Conservation (phyloP, 2,329 filamentous ascomycete genomes). For the Phoma herbarum region DNA sequence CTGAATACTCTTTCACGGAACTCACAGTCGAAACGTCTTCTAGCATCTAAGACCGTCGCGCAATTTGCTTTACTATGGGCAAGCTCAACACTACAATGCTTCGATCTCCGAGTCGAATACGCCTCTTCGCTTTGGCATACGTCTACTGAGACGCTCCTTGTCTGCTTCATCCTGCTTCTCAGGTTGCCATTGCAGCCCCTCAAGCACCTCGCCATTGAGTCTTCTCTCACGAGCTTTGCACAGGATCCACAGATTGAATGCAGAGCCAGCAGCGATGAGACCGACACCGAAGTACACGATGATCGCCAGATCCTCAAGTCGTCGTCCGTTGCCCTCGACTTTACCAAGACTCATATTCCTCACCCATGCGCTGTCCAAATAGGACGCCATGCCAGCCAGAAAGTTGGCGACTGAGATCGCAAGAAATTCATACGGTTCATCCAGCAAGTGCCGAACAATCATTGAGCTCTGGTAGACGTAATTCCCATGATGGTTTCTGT, state of each 20-base stretch:
- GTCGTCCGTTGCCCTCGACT: neutral
- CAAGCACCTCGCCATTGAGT: neutral
- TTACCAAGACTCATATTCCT: neutral
- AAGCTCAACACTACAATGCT: neutral
- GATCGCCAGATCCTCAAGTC: neutral
- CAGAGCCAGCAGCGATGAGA: neutral
- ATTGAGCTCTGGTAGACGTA: neutral
- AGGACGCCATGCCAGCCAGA: neutral
- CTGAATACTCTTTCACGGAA: too few species aligned
- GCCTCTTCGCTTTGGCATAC: neutral
- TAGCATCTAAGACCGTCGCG: too few species aligned
- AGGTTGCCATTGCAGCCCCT: neutral
- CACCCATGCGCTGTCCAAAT: neutral
- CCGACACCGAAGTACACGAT: neutral
- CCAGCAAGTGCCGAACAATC: neutral
- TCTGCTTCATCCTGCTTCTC: neutral
- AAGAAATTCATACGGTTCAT: neutral
- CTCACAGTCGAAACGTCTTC: too few species aligned
- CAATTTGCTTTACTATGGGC: too few species aligned
- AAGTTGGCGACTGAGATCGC: neutral
- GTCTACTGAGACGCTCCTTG: neutral
- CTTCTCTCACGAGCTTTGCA: neutral
- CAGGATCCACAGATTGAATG: neutral
- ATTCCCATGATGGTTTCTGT: neutral
- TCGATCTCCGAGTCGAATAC: neutral